Conservation (phyloP, 2,329 filamentous ascomycete genomes). For the Monosporascus sp. region DNA sequence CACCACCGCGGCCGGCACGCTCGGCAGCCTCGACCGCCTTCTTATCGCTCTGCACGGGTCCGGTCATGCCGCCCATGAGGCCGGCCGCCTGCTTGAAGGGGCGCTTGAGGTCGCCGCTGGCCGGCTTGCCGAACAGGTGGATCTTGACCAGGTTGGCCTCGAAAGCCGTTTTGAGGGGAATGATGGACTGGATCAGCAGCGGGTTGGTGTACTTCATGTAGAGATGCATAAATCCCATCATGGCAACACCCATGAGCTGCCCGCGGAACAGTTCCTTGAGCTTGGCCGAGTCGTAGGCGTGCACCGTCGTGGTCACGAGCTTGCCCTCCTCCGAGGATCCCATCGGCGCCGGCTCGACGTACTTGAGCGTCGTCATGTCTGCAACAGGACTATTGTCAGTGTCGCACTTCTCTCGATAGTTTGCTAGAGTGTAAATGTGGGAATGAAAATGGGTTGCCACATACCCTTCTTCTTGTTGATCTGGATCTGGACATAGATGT, state of each 20-base stretch:
- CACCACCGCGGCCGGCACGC: constrained; percentile 65
- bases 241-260: constrained; percentile 91
- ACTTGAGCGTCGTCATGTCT: constrained; percentile 98
- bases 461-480: constrained; percentile 98
- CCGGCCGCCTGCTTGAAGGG: constrained; percentile 87
- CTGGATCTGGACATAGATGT: constrained; percentile 75
- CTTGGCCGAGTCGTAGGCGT: constrained; percentile 88
- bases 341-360: constrained; percentile 92
- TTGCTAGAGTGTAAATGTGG: neutral
- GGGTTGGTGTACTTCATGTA: constrained; percentile 99
- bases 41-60: constrained; percentile 83
- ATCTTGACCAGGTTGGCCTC: constrained; percentile 97
- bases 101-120: constrained; percentile 84
- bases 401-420: neutral
- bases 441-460: constrained; percentile 18
- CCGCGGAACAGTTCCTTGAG: constrained; percentile 79
- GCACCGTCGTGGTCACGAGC: constrained; percentile 91
- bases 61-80: constrained; percentile 73
- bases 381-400: constrained; percentile 3
- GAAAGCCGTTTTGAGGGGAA: constrained; percentile 91
- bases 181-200: constrained; percentile 96
- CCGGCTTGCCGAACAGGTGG: constrained; percentile 81
- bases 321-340: constrained; percentile 92
- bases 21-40: constrained; percentile 77
- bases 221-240: constrained; percentile 98